Evolutionary conservation across 768 basidiomycete genomes (phyloP).

Genomic region (Rhodotorula graminis): DNA sequence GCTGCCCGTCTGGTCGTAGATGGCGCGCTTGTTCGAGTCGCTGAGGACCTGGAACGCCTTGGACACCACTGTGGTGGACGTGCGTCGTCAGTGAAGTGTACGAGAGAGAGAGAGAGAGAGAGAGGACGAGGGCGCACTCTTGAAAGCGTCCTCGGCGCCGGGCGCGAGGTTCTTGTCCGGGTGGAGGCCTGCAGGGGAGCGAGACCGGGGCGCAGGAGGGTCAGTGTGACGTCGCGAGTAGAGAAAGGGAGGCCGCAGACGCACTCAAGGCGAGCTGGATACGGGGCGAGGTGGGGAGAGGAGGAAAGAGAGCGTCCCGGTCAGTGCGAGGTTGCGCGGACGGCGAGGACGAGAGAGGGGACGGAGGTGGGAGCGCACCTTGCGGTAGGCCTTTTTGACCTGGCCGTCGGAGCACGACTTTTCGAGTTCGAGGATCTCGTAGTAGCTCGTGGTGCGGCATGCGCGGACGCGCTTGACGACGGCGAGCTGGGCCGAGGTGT

Average conservation of each 20-base stretch:
- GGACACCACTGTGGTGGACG: slow-evolving; percentile 73
- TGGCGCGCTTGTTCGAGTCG: slow-evolving; percentile 84
- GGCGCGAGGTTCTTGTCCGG: slow-evolving; percentile 94
- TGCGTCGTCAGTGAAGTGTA: not conserved
- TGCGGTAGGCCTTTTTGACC: slow-evolving; percentile 91
- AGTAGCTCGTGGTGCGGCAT: slow-evolving; percentile 87
- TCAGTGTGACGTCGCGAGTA: too few species aligned
- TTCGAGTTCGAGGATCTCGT: slow-evolving; percentile 78
- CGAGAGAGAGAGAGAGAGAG: not conserved
- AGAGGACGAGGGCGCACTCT: slow-evolving; percentile 59
- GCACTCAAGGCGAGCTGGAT: slow-evolving; percentile 64
- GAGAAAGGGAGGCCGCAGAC: not conserved
- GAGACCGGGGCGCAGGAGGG: not conserved
- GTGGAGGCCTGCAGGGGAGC: slow-evolving; percentile 53
- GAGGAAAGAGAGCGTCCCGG: too few species aligned
- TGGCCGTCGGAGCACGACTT: slow-evolving; percentile 75
- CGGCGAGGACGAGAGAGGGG: not conserved
- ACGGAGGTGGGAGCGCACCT: slow-evolving; percentile 53
- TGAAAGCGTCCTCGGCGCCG: slow-evolving; percentile 96
- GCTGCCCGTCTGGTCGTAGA: slow-evolving; percentile 73
- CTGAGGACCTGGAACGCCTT: slow-evolving; percentile 95
- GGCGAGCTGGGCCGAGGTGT: slow-evolving; percentile 73
- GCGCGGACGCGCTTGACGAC: slow-evolving; percentile 78
- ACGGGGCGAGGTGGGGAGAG: not conserved
- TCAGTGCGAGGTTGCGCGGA: not conserved